A percentile compares a stretch with the other conserved stretches of the same genome.
Evolutionary conservation across 1,284 basidiomycete genomes (phyloP).

Genomic region (Pseudozyma sp.): DNA sequence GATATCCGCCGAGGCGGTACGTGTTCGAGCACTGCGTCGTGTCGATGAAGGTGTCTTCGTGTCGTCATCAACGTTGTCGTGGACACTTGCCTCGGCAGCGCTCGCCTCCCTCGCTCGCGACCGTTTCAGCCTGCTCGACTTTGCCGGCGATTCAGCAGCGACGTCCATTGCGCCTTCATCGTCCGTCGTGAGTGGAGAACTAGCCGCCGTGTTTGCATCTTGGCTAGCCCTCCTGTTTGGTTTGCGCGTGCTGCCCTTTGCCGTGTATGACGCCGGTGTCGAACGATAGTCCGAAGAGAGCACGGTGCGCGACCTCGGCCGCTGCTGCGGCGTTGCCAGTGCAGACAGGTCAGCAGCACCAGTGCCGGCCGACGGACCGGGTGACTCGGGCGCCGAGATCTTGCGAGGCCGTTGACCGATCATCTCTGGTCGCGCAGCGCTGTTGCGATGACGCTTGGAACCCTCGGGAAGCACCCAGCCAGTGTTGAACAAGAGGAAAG

Average conservation of each 20-base stretch:
- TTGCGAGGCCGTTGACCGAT: slow-evolving; percentile 43
- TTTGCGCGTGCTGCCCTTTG: slow-evolving; percentile 10
- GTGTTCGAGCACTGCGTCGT: slow-evolving; percentile 25
- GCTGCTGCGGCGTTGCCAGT: slow-evolving; percentile 18
- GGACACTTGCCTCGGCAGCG: background rate
- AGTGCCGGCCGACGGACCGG: slow-evolving; percentile 5
- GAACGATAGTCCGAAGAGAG: slow-evolving; percentile 14
- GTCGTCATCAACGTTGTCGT: slow-evolving; percentile 1
- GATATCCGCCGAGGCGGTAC: slow-evolving; percentile 9
- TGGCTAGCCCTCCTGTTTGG: slow-evolving; percentile 6
- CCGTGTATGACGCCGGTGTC: background rate
- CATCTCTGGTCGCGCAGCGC: slow-evolving; percentile 29
- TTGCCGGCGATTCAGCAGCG: background rate
- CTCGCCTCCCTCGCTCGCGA: slow-evolving; percentile 13
- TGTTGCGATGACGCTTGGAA: slow-evolving; percentile 37
- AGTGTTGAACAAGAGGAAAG: slow-evolving; percentile 84
- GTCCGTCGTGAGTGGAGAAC: slow-evolving; percentile 43
- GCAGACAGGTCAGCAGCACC: background rate
- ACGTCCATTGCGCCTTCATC: slow-evolving; percentile 23
- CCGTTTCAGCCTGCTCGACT: slow-evolving; percentile 13
- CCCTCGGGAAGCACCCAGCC: slow-evolving; percentile 90
- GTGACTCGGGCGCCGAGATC: slow-evolving; percentile 49
- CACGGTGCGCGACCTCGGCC: slow-evolving; percentile 30
- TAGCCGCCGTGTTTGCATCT: slow-evolving; percentile 13
- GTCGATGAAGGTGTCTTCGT: background rate